Evolutionary conservation across 2,329 filamentous ascomycete genomes (phyloP).

Genomic region (Pseudogymnoascus sp.): DNA sequence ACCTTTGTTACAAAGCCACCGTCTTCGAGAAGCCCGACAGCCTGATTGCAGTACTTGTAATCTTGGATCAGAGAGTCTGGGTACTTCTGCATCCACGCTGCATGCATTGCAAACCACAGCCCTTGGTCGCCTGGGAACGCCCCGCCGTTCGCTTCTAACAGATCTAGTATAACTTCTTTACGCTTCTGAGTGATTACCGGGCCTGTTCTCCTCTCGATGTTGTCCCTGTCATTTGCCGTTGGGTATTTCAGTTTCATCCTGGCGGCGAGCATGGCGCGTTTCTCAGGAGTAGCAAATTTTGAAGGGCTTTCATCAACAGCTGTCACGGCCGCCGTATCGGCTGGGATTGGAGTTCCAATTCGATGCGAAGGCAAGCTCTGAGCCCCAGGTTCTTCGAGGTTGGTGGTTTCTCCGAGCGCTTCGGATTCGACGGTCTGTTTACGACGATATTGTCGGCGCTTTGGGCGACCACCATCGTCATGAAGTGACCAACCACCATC

Average conservation of each 20-base stretch:
- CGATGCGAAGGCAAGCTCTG: background rate
- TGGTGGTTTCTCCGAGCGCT: background rate
- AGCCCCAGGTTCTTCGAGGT: background rate
- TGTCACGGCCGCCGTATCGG: background rate
- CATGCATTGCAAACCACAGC: conserved; percentile 26
- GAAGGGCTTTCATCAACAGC: background rate
- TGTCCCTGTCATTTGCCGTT: background rate
- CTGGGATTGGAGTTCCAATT: background rate
- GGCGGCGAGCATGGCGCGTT: background rate
- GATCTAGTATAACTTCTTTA: conserved; percentile 14
- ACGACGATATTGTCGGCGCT: conserved; percentile 3
- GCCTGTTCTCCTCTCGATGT: conserved; percentile 1
- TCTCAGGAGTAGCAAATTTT: background rate
- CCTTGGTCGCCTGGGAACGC: conserved; percentile 25
- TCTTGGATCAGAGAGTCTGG: conserved; percentile 19
- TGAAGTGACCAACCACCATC: conserved; percentile 21
- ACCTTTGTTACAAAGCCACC: conserved; percentile 15
- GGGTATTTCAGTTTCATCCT: background rate
- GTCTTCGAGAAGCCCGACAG: conserved; percentile 22
- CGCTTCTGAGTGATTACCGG: conserved; percentile 10
- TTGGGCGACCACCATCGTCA: conserved; percentile 18
- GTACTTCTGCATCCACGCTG: conserved; percentile 23
- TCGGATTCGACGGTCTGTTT: background rate
- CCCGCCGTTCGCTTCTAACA: conserved; percentile 18
- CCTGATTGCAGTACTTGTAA: conserved; percentile 20